These are phyloP conservation scores for Eutrema japonicum DNA, from an alignment of 345 rosid genomes.

Conservation along the genomic window DNA sequence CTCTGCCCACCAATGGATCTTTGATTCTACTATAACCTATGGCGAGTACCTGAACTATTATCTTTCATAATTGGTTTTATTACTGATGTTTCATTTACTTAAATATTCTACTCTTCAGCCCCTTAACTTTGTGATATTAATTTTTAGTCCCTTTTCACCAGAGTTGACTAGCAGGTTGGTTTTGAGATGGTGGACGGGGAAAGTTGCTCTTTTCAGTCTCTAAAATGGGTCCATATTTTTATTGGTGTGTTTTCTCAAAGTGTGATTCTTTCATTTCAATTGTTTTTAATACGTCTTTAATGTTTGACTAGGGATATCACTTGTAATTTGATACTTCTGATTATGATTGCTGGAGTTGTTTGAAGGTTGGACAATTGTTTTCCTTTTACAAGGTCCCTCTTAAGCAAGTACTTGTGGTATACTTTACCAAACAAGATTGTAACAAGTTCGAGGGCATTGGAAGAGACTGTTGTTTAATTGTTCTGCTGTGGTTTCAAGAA, in stretches of 20 bases:
- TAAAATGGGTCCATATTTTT: neutral
- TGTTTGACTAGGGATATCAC: neutral
- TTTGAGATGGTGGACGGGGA: neutral
- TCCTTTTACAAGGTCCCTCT: conserved; percentile 12
- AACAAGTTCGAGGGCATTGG: neutral
- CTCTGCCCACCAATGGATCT: too few species aligned
- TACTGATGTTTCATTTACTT: neutral
- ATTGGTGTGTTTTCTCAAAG: conserved; percentile 3
- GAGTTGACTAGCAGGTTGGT: conserved; percentile 13
- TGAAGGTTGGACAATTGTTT: neutral
- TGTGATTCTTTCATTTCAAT: neutral
- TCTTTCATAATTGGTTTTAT: neutral
- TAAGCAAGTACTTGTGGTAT: neutral
- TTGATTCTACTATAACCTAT: too few species aligned
- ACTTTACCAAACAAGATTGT: neutral
- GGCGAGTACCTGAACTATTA: too few species aligned
- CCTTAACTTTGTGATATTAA: neutral
- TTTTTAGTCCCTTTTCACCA: conserved; percentile 4
- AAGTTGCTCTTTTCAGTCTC: neutral
- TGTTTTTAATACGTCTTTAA: neutral
- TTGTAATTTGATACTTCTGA: neutral
- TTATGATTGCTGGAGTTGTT: neutral
- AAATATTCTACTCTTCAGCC: neutral
- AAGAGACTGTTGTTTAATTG: neutral
- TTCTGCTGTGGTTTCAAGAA: conserved; percentile 29